A percentile compares a stretch with the other conserved stretches of the same genome.
phyloP scores from a whole-genome alignment of 257 asterid genomes.

The Lycium barbarum region DNA sequence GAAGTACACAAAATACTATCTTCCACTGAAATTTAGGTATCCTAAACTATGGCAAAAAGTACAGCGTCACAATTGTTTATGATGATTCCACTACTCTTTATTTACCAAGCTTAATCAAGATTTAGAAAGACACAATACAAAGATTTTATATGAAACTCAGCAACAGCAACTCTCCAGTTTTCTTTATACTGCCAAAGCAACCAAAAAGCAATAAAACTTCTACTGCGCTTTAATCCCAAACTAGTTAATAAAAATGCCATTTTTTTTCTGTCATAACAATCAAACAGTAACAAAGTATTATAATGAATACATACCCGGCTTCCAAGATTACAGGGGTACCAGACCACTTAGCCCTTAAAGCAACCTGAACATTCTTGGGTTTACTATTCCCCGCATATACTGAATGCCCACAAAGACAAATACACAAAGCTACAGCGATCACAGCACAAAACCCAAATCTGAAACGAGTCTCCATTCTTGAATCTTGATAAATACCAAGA shows the following conservation, averaged over 20 bases:
- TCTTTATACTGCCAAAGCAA: not conserved
- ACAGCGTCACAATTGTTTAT: not conserved
- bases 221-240: not conserved
- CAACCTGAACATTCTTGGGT: constrained; percentile 97
- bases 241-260: not conserved
- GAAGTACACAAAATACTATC: not conserved
- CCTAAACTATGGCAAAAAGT: not conserved
- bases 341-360: constrained; percentile 96
- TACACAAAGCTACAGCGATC: constrained; percentile 45
- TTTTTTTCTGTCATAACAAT: not conserved
- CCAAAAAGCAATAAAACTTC: not conserved
- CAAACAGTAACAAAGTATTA: not conserved
- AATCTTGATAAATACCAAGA: constrained; percentile 40
- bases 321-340: constrained; percentile 90
- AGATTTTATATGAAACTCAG: not conserved
- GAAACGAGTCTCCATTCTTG: constrained; percentile 58
- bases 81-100: not conserved
- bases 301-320: constrained; percentile 73
- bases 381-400: constrained; percentile 61
- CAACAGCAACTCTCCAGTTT: not conserved
- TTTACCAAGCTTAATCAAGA: not conserved
- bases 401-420: constrained; percentile 47
- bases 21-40: not conserved
- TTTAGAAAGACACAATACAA: not conserved
- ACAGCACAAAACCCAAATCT: constrained; percentile 70